These are phyloP conservation scores for Skeletonema potamos DNA, from an alignment of 108 stramenopile species.

Conservation along the genomic window DNA sequence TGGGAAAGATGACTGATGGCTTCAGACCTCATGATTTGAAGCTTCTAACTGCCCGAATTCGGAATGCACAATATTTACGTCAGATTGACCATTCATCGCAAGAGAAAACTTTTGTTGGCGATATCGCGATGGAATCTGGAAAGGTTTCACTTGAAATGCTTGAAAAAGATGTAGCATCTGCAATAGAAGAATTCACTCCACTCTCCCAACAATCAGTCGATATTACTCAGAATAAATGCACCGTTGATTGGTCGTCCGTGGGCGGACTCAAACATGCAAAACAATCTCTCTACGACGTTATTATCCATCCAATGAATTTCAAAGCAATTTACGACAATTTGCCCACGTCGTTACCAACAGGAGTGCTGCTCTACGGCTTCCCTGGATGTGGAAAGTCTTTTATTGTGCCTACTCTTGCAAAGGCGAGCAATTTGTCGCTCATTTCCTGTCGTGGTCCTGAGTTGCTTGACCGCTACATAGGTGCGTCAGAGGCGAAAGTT, in stretches of 20 bases:
- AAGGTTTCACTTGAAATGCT: conserved; percentile 2
- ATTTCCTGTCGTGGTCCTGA: conserved; percentile 94
- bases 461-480: conserved; percentile 97
- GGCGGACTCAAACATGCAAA: conserved; percentile 80
- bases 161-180: conserved; percentile 29
- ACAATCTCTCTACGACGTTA: conserved; percentile 49
- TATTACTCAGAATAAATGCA: conserved; percentile 13
- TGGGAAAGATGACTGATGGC: conserved; percentile 51
- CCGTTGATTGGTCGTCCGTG: conserved; percentile 59
- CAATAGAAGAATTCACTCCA: conserved; percentile 36
- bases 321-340: conserved; percentile 62
- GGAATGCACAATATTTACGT: conserved; percentile 22
- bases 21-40: conserved; percentile 66
- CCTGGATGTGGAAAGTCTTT: conserved; percentile 84
- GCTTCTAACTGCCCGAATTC: conserved; percentile 46
- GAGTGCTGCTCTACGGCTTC: conserved; percentile 76
- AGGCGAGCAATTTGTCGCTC: conserved; percentile 79
- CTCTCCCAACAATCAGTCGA: conserved; percentile 42
- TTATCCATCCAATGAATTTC: conserved; percentile 76
- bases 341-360: conserved; percentile 68
- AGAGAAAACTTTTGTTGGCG: not conserved
- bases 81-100: conserved; percentile 9
- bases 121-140: not conserved
- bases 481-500: conserved; percentile 96
- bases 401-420: conserved; percentile 88